A percentile compares a stretch with the other conserved stretches of the same genome.
Evolutionary conservation across 371 early-diverging fungal genomes (phyloP).

Genomic region (Umbelopsis sp.): DNA sequence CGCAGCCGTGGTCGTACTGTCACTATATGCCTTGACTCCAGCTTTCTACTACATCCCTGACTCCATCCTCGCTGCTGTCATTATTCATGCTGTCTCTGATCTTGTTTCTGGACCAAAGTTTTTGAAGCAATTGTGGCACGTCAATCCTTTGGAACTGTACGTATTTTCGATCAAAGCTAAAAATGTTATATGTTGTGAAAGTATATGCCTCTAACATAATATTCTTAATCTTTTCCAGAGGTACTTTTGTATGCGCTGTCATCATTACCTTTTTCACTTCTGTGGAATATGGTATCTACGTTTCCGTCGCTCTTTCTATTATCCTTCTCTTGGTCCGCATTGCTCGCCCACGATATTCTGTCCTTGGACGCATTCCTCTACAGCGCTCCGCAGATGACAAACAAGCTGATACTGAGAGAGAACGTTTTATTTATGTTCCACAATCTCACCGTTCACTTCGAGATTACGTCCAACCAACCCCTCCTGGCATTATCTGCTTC

Average conservation of each 20-base stretch:
- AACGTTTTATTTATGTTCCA: slow-evolving; percentile 46
- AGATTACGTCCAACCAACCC: slow-evolving; percentile 42
- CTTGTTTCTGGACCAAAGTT: slow-evolving; percentile 49
- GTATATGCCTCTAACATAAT: too few relatives aligned
- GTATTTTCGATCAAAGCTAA: slow-evolving; percentile 10
- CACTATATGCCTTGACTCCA: slow-evolving; percentile 79
- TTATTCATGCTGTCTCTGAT: slow-evolving; percentile 73
- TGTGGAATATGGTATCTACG: slow-evolving; percentile 74
- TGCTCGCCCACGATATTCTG: slow-evolving; percentile 67
- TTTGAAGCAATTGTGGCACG: slow-evolving; percentile 38
- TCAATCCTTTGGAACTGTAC: slow-evolving; percentile 59
- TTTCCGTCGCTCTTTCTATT: slow-evolving; percentile 64
- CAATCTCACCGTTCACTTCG: slow-evolving; percentile 43
- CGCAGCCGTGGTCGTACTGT: slow-evolving; percentile 74
- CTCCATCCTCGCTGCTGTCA: slow-evolving; percentile 77
- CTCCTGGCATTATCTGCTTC: slow-evolving; percentile 62
- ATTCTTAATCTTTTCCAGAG: background rate
- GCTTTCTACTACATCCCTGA: slow-evolving; percentile 87
- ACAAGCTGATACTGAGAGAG: slow-evolving; percentile 12
- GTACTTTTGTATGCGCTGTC: slow-evolving; percentile 49
- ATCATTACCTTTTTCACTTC: slow-evolving; percentile 70
- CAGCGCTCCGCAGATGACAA: slow-evolving; percentile 22
- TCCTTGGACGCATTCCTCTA: slow-evolving; percentile 47
- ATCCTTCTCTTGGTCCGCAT: slow-evolving; percentile 68
- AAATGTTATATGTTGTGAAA: background rate